phyloP scores from a whole-genome alignment of 169 alveolate species.

The Plasmodium relictum region DNA sequence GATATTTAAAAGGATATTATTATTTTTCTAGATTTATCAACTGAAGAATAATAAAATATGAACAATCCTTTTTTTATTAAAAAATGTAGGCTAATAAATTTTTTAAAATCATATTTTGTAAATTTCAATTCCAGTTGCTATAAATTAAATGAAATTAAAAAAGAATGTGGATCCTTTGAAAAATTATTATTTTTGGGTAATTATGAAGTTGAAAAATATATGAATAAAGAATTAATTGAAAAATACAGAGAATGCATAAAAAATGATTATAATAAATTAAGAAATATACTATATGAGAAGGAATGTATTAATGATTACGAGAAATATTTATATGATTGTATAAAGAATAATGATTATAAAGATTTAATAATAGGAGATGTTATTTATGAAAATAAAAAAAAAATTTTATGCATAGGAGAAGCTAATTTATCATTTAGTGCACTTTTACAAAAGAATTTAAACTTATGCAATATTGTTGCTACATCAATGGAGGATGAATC shows the following conservation, averaged over 20 bases:
- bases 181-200: constrained; percentile 23
- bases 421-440: constrained; percentile 48
- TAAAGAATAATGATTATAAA: constrained; percentile 24
- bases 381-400: constrained; percentile 41
- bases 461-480: constrained; percentile 27
- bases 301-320: background rate
- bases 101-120: background rate
- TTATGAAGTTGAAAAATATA: constrained; percentile 7
- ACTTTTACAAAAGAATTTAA: constrained; percentile 20
- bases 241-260: constrained; percentile 18
- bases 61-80: background rate
- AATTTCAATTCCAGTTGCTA: background rate
- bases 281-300: background rate
- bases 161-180: constrained; percentile 26
- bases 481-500: constrained; percentile 25
- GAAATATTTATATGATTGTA: constrained; percentile 19
- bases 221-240: constrained; percentile 7
- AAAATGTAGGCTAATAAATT: background rate
- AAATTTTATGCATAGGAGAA: constrained; percentile 59
- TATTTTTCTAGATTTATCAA: too few relatives aligned
- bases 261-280: constrained; percentile 19
- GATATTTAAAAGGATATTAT: too few relatives aligned
- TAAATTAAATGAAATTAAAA: constrained; percentile 12
- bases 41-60: too few relatives aligned
- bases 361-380: constrained; percentile 58